These are phyloP conservation scores for Plantago lanceolata DNA, from an alignment of 305 asterid species.

Conservation along the genomic window DNA sequence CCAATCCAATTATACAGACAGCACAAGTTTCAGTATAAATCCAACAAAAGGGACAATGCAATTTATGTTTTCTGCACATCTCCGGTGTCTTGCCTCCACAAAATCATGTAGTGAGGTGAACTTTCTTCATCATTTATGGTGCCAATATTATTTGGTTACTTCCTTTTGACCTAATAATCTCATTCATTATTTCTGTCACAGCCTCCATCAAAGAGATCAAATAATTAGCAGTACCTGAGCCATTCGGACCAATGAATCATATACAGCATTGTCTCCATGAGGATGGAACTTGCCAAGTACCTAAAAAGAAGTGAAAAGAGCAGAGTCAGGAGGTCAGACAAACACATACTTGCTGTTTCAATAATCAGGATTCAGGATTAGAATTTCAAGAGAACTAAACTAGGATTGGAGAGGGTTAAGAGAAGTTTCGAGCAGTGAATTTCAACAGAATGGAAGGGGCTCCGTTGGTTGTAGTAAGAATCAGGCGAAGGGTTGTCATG, in stretches of 20 bases:
- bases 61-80: no score
- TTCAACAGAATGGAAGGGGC: background rate
- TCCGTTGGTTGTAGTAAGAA: background rate
- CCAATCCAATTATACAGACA: background rate
- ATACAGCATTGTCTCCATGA: slow-evolving; percentile 92
- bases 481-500: background rate
- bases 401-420: background rate
- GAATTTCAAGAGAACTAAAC: background rate
- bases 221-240: slow-evolving; percentile 64
- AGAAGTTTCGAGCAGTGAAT: background rate
- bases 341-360: background rate
- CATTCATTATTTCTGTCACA: slow-evolving; percentile 19
- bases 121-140: slow-evolving; percentile 16
- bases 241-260: slow-evolving; percentile 97
- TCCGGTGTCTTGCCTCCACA: no score
- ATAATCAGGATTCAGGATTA: background rate
- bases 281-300: slow-evolving; percentile 98
- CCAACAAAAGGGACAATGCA: background rate
- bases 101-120: background rate
- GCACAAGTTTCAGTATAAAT: background rate
- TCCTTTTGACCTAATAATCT: slow-evolving; percentile 18
- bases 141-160: slow-evolving; percentile 7
- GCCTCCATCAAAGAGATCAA: slow-evolving; percentile 13
- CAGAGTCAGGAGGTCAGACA: slow-evolving; percentile 17
- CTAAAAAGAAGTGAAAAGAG: slow-evolving; percentile 36